Evolutionary conservation across 78 protist genomes (phyloP), one percentile per base, ranked within the genome.

Genomic region (Dictyostelium brefeldianum): DNA sequence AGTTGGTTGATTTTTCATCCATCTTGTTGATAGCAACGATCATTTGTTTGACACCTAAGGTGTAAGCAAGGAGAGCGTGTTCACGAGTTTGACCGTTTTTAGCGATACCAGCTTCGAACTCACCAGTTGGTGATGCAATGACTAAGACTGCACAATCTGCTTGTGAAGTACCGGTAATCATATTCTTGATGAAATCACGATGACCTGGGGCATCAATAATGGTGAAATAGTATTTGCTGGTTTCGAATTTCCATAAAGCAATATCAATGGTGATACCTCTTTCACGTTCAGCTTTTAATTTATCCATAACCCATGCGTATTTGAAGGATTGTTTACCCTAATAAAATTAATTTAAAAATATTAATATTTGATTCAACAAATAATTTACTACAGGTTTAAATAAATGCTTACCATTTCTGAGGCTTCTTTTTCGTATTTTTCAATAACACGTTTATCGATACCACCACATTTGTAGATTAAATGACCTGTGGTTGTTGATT

Each of bases 161-260:
- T 96, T 95, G 97, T 22, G 99, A 98, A 87, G 99, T 96, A 22
- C 99, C 99, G 27, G 99, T 97, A 90, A 99, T 99, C 99, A 99
- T 99, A 99, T 99, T 99, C 99, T 99, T 99, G 98, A 99, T 98
- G 98, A 98, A 99, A 83, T 98, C 99, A 0, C 99, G 50, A 91
- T 99, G 99, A 53, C 99, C 99, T 46, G 99, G 99, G 94, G 99
- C 99, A 84, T 99, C 99, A 79, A 99, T 99, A 96, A 99, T 96
- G 95, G 99, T 99, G 98, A 95, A 97, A 96, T 97, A 94, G 98
- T 94, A 97, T 96, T 98, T 98, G 84, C 29, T 62, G 89, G 99
- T 98, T 92, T 97, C 97, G 98, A 99, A 99, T 98, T 99, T 97
- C 99, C 98, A 96, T 92, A 98, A 96, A 91, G 99, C 96, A 62